Evolutionary conservation across 345 rosid species (phyloP).

Genomic region (Cardiospermum halicacabum): DNA sequence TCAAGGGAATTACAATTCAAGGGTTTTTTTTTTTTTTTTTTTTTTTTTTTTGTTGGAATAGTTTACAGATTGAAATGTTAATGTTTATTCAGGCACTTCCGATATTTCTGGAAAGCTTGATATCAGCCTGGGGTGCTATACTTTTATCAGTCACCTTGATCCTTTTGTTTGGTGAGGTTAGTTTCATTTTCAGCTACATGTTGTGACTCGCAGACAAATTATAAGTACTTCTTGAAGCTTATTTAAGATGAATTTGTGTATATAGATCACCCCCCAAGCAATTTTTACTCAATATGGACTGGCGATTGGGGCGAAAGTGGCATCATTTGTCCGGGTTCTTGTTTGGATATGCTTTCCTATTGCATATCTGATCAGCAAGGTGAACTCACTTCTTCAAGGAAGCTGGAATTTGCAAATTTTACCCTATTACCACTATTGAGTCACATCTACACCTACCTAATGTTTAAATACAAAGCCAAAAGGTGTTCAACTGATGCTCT

Average conservation of each 20-base stretch:
- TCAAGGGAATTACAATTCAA: no score
- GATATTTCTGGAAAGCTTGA: slow-evolving; percentile 51
- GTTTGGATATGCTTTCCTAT: slow-evolving; percentile 56
- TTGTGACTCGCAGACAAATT: no score
- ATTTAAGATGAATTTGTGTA: neutral
- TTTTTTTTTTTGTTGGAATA: no score
- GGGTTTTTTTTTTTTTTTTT: no score
- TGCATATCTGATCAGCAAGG: slow-evolving; percentile 83
- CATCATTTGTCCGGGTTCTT: slow-evolving; percentile 50
- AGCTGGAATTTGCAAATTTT: no score
- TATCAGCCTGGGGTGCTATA: slow-evolving; percentile 56
- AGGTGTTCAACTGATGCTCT: no score
- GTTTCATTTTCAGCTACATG: slow-evolving; percentile 2
- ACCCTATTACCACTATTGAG: no score
- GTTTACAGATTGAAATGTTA: neutral
- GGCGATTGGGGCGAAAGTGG: slow-evolving; percentile 52
- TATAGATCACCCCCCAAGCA: slow-evolving; percentile 58
- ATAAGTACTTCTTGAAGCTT: neutral
- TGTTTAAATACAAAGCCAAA: no score
- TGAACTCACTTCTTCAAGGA: no score
- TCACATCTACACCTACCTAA: no score
- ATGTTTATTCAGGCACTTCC: slow-evolving; percentile 51
- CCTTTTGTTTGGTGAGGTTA: slow-evolving; percentile 65
- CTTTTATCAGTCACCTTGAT: slow-evolving; percentile 62
- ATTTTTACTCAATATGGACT: slow-evolving; percentile 57